Evolutionary conservation across 2,329 filamentous ascomycete genomes (phyloP).

Genomic region (Colletotrichum camelliae): DNA sequence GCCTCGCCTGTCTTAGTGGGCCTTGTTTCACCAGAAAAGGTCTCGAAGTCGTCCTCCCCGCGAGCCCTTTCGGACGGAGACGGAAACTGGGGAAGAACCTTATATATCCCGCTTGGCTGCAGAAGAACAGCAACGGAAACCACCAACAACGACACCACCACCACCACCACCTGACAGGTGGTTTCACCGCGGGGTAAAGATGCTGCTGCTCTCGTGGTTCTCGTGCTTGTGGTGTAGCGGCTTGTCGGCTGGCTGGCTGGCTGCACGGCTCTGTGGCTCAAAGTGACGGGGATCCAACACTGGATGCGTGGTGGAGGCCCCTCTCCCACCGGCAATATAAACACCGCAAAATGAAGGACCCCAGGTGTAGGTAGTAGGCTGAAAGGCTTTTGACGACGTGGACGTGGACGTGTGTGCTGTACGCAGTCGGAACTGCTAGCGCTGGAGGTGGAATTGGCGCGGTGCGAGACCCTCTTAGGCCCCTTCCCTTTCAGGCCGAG

Average conservation of each 20-base stretch:
- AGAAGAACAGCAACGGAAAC: background rate
- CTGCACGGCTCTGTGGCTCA: background rate
- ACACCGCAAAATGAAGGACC: background rate
- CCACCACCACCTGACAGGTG: background rate
- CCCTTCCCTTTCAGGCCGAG: conserved; percentile 3
- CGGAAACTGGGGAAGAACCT: background rate
- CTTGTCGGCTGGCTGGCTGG: background rate
- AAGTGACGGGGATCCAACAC: background rate
- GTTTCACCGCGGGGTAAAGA: background rate
- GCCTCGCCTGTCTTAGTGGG: background rate
- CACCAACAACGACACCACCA: background rate
- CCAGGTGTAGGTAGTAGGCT: background rate
- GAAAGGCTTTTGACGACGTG: background rate
- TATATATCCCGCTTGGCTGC: background rate
- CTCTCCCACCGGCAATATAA: background rate
- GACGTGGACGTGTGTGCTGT: background rate
- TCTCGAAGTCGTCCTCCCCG: background rate
- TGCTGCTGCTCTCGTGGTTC: background rate
- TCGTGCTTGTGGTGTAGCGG: background rate
- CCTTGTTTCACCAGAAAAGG: background rate
- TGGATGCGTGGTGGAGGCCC: background rate
- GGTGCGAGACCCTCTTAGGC: background rate
- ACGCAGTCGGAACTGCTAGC: background rate
- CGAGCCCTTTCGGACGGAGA: background rate
- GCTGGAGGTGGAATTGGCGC: background rate